phyloP scores from a whole-genome alignment of 768 basidiomycete genomes.

The Boletus sensibilis region DNA sequence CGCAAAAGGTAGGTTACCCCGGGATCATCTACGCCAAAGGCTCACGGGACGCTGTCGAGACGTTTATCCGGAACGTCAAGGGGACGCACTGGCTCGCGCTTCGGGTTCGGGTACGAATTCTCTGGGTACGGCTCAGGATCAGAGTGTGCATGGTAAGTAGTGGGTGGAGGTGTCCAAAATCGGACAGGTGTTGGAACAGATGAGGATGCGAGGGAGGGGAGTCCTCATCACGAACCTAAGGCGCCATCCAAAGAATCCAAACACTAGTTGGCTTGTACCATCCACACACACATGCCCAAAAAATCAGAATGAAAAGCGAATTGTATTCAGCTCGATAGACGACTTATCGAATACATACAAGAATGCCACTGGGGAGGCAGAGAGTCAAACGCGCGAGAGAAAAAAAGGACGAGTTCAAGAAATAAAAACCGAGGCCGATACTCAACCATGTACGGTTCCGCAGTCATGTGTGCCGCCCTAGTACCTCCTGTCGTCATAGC shows the following conservation, averaged over 20 bases:
- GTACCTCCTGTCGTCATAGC: slow-evolving; percentile 47
- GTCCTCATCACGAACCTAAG: slow-evolving; percentile 61
- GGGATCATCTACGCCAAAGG: too few species aligned
- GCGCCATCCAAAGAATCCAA: slow-evolving; percentile 23
- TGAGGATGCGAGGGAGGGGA: slow-evolving; percentile 57
- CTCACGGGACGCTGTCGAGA: too few species aligned
- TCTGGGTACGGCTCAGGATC: background rate
- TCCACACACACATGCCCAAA: too few species aligned
- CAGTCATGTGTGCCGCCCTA: slow-evolving; percentile 16
- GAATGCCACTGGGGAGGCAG: slow-evolving; percentile 3
- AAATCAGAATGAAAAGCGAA: slow-evolving; percentile 1
- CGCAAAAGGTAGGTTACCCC: slow-evolving; percentile 75
- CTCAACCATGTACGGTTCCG: background rate
- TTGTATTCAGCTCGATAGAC: slow-evolving; percentile 21
- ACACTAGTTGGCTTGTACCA: background rate
- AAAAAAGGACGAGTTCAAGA: background rate
- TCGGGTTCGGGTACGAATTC: background rate
- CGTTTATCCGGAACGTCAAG: too few species aligned
- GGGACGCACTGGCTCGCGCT: background rate
- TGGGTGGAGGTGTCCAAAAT: slow-evolving; percentile 73
- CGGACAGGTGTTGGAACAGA: slow-evolving; percentile 65
- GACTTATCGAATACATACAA: slow-evolving; percentile 26
- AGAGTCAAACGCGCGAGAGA: background rate
- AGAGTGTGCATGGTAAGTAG: background rate
- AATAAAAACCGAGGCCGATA: background rate